Conservation (phyloP, 2,329 filamentous ascomycete species). For the Ascomycota sp. region DNA sequence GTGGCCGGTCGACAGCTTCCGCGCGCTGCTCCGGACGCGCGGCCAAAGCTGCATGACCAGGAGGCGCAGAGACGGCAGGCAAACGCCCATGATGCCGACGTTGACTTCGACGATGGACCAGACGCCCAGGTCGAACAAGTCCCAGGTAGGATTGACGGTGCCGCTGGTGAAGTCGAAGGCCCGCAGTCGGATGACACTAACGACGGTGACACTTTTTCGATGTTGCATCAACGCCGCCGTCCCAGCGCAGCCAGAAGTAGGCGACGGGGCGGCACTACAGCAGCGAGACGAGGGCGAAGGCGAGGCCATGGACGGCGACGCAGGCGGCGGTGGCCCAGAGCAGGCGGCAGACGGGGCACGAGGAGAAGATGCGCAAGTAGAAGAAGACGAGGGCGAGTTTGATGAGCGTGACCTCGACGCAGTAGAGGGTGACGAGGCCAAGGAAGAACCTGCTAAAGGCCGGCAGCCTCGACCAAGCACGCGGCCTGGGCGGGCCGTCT, state of each 20-base stretch:
- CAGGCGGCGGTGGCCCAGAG: constrained; percentile 22
- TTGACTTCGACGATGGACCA: constrained; percentile 19
- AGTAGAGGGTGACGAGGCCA: constrained; percentile 23
- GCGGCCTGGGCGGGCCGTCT: too few relatives aligned
- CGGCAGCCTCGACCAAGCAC: too few relatives aligned
- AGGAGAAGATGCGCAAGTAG: constrained; percentile 33
- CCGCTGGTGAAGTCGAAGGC: constrained; percentile 11
- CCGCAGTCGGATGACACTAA: constrained; percentile 16
- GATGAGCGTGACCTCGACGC: constrained; percentile 21
- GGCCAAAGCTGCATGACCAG: constrained; percentile 19
- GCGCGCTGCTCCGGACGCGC: too few relatives aligned
- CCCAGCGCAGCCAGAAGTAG: constrained; percentile 33
- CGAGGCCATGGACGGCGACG: constrained; percentile 16
- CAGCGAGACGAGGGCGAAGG: constrained; percentile 20
- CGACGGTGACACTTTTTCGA: constrained; percentile 20
- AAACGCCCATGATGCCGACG: constrained; percentile 18
- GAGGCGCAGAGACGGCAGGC: constrained; percentile 15
- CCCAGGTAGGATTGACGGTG: constrained; percentile 14
- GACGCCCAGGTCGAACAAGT: constrained; percentile 10
- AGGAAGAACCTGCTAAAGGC: constrained; percentile 23
- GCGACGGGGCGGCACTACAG: constrained; percentile 31
- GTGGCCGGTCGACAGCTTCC: too few relatives aligned
- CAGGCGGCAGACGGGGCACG: constrained; percentile 14
- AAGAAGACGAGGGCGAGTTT: constrained; percentile 33
- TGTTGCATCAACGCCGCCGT: constrained; percentile 28